Conservation (phyloP, 805 yeast genomes). For the Maudiozyma pseudohumilis region DNA sequence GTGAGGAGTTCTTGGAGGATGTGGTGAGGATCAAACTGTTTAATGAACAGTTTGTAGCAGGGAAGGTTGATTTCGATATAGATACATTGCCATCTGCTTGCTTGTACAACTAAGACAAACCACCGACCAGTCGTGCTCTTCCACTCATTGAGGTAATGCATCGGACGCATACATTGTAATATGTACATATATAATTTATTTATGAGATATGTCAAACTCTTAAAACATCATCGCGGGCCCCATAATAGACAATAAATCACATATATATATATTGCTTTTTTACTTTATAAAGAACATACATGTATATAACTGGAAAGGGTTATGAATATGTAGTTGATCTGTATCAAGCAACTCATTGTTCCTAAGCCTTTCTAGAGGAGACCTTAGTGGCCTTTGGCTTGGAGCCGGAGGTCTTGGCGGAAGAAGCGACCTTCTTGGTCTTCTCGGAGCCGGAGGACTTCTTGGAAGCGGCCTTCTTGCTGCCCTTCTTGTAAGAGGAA, state of each 20-base stretch:
- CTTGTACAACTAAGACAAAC: slow-evolving; percentile 7
- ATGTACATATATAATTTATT: too few relatives aligned
- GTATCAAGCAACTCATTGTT: not conserved
- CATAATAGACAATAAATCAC: too few relatives aligned
- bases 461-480: slow-evolving; percentile 30
- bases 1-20: slow-evolving; percentile 10
- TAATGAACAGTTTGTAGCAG: slow-evolving; percentile 13
- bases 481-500: slow-evolving; percentile 58
- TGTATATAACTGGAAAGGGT: not conserved
- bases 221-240: too few relatives aligned
- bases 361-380: slow-evolving; percentile 26
- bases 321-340: not conserved
- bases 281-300: not conserved
- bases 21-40: slow-evolving; percentile 13
- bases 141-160: too few relatives aligned
- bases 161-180: too few relatives aligned
- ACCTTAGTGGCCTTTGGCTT: slow-evolving; percentile 14
- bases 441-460: slow-evolving; percentile 27
- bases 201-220: too few relatives aligned
- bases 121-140: too few relatives aligned
- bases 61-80: slow-evolving; percentile 15
- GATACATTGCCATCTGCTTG: slow-evolving; percentile 15
- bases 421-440: slow-evolving; percentile 11
- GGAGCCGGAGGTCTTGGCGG: slow-evolving; percentile 9
- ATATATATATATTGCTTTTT: not conserved